Percentiles rank a stretch among this genome's conserved stretches.
Evolutionary conservation across 176 grass and related monocot species (phyloP).

Genomic region (Alopecurus myosuroides): DNA sequence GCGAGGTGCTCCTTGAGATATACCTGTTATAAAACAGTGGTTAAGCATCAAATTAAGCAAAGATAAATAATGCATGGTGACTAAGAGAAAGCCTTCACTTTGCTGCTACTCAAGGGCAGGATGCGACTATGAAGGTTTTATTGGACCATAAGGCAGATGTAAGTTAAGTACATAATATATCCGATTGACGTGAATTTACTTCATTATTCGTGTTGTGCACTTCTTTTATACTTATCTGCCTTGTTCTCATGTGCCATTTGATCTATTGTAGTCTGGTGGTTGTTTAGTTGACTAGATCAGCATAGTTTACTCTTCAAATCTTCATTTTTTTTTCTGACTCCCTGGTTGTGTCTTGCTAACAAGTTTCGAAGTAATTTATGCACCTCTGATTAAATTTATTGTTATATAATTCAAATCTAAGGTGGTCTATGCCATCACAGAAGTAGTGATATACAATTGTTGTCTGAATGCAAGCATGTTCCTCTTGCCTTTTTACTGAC

Average conservation of each 20-base stretch:
- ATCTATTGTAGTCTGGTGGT: not conserved
- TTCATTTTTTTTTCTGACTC: not conserved
- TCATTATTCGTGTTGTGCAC: not conserved
- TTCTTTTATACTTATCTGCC: not conserved
- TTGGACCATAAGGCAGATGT: slow-evolving; percentile 20
- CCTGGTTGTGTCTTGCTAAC: not conserved
- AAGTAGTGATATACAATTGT: not conserved
- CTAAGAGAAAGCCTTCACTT: too few species aligned
- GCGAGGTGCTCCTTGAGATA: too few species aligned
- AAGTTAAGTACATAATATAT: not conserved
- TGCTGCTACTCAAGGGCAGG: slow-evolving; percentile 3
- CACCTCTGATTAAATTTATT: not conserved
- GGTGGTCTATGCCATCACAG: not conserved
- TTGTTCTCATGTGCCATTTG: not conserved
- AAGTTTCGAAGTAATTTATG: not conserved
- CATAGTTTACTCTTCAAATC: not conserved
- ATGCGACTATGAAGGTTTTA: not conserved
- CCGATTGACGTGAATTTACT: not conserved
- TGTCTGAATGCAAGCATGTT: not conserved
- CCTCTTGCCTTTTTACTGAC: not conserved
- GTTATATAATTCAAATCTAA: not conserved
- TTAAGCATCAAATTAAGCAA: too few species aligned
- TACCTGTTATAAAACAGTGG: too few species aligned
- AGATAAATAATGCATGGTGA: too few species aligned
- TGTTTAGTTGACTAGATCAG: not conserved